phyloP scores from a whole-genome alignment of 148 eudicot species.

The Pouteria glomerata region DNA sequence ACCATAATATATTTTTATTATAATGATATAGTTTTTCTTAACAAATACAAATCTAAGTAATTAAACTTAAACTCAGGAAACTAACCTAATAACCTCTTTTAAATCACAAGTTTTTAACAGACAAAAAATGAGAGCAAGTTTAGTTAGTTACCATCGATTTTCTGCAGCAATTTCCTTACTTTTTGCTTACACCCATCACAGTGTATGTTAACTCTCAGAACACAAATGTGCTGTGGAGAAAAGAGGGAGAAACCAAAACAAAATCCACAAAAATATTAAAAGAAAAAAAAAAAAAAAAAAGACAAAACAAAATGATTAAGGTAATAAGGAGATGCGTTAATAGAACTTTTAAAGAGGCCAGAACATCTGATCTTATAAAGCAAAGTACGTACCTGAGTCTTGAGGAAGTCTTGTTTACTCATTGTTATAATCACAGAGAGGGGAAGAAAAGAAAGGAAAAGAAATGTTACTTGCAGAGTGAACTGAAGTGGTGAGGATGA shows the following conservation, averaged over 20 bases:
- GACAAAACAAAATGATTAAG: not conserved
- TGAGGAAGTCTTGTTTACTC: constrained; percentile 32
- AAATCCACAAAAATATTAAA: not conserved
- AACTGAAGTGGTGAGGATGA: constrained; percentile 2
- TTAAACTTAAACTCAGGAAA: too few species aligned
- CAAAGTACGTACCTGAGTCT: constrained; percentile 33
- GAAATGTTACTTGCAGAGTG: constrained; percentile 10
- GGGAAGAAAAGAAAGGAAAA: not conserved
- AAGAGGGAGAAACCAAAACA: not conserved
- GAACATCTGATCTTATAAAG: constrained; percentile 2
- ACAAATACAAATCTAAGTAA: too few species aligned
- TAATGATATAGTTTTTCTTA: too few species aligned
- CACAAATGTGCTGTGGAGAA: constrained; percentile 47
- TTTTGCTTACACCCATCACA: constrained; percentile 83
- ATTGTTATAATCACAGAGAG: constrained; percentile 2
- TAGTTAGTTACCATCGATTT: constrained; percentile 60
- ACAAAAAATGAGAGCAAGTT: too few species aligned
- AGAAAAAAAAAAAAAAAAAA: not conserved
- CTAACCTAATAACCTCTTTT: too few species aligned
- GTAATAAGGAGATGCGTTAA: too few species aligned
- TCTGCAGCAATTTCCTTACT: constrained; percentile 64
- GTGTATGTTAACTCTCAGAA: constrained; percentile 78
- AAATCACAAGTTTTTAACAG: too few species aligned
- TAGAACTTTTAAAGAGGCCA: not conserved
- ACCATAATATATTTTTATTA: too few species aligned